These are phyloP conservation scores for Yarrowia sp. DNA, from an alignment of 805 yeast species.

Conservation along the genomic window DNA sequence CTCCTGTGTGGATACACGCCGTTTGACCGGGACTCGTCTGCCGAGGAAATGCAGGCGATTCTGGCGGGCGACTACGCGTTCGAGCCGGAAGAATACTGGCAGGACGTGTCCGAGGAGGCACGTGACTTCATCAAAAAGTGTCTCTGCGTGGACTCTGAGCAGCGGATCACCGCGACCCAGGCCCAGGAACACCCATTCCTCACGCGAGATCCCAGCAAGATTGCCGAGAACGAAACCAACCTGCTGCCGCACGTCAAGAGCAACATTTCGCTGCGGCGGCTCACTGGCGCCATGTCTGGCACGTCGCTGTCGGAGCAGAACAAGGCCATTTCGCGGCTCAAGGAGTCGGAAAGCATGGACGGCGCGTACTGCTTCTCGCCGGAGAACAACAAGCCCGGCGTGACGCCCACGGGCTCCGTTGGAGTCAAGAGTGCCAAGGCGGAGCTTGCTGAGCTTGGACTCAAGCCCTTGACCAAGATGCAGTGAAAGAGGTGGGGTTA, in stretches of 20 bases:
- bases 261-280: conserved; percentile 40
- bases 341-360: conserved; percentile 35
- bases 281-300: conserved; percentile 41
- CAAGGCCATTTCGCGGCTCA: conserved; percentile 31
- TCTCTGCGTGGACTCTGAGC: conserved; percentile 55
- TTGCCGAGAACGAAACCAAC: conserved; percentile 47
- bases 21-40: conserved; percentile 74
- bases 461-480: conserved; percentile 36
- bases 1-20: conserved; percentile 79
- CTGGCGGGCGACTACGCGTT: conserved; percentile 61
- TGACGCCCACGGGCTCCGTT: conserved; percentile 23
- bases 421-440: conserved; percentile 34
- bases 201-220: conserved; percentile 40
- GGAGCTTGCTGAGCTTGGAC: conserved; percentile 27
- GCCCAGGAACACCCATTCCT: conserved; percentile 58
- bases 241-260: conserved; percentile 48
- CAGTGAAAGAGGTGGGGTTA: conserved; percentile 6
- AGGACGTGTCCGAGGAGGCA: conserved; percentile 59
- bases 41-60: conserved; percentile 73
- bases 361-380: conserved; percentile 36
- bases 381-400: conserved; percentile 28
- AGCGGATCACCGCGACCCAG: conserved; percentile 58
- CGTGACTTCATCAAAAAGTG: conserved; percentile 65
- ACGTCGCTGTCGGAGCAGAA: conserved; percentile 39
- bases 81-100: conserved; percentile 68